These are phyloP conservation scores for Erucastrum elatum DNA, from an alignment of 345 rosid genomes.

Conservation along the genomic window DNA sequence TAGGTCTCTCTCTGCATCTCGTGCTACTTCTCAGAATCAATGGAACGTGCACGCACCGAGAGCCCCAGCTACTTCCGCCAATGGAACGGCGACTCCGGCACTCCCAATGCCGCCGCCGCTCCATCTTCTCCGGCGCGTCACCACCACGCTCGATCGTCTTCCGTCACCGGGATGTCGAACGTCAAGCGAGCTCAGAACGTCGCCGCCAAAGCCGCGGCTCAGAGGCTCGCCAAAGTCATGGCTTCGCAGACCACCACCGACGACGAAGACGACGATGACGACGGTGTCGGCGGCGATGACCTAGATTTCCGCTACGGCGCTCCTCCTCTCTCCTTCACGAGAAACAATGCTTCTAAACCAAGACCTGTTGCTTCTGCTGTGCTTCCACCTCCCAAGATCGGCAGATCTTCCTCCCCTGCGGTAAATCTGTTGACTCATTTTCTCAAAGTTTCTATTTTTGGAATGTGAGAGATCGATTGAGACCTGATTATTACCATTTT, in stretches of 20 bases:
- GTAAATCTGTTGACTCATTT: constrained; percentile 44
- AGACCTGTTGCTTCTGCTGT: constrained; percentile 37
- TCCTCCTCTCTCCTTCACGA: constrained; percentile 69
- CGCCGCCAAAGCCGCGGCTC: constrained; percentile 97
- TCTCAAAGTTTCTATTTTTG: constrained; percentile 24
- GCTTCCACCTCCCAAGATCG: constrained; percentile 46
- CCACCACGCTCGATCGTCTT: constrained; percentile 67
- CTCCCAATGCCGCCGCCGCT: constrained; percentile 23
- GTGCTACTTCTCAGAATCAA: constrained; percentile 4
- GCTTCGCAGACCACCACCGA: constrained; percentile 92
- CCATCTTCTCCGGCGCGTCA: constrained; percentile 61
- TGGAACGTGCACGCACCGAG: constrained; percentile 77
- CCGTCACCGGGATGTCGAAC: constrained; percentile 68
- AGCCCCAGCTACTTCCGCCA: constrained; percentile 74
- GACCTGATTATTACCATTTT: background rate
- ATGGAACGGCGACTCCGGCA: constrained; percentile 66
- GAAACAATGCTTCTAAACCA: constrained; percentile 46
- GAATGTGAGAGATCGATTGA: constrained; percentile 31
- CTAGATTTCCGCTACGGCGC: constrained; percentile 84
- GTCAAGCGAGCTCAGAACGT: constrained; percentile 89
- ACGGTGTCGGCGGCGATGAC: constrained; percentile 51
- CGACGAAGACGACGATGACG: constrained; percentile 47
- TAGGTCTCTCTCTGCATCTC: constrained; percentile 4
- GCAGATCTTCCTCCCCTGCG: constrained; percentile 91
- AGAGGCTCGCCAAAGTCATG: constrained; percentile 98